Evolutionary conservation across 768 basidiomycete species (phyloP).

Genomic region (Russula abietina): DNA sequence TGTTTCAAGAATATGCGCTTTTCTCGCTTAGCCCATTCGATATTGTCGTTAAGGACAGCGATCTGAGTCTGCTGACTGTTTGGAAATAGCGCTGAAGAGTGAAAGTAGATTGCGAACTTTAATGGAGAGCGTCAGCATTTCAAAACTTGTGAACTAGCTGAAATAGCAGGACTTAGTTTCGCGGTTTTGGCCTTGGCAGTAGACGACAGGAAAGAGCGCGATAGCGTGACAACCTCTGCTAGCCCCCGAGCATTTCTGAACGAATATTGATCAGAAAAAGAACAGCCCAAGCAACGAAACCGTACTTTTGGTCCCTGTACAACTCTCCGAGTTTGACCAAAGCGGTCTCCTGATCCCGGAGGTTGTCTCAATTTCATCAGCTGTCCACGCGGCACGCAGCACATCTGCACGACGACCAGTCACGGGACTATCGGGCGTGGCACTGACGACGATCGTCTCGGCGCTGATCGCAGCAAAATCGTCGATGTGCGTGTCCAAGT

Average conservation of each 20-base stretch:
- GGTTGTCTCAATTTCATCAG: too few relatives aligned
- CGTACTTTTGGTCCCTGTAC: slow-evolving; percentile 79
- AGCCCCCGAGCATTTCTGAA: slow-evolving; percentile 79
- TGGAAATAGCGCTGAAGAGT: slow-evolving; percentile 77
- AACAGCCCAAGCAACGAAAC: not conserved
- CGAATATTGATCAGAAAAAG: not conserved
- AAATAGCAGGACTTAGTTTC: slow-evolving; percentile 67
- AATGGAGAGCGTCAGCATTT: slow-evolving; percentile 4
- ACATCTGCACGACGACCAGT: too few relatives aligned
- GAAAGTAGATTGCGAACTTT: slow-evolving; percentile 90
- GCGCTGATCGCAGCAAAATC: too few relatives aligned
- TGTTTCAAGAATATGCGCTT: slow-evolving; percentile 96
- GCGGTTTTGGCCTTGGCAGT: slow-evolving; percentile 97
- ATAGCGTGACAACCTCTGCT: slow-evolving; percentile 79
- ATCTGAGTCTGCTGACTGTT: slow-evolving; percentile 72
- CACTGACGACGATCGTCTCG: too few relatives aligned
- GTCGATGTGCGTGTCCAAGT: too few relatives aligned
- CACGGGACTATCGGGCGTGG: too few relatives aligned
- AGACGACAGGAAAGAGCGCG: slow-evolving; percentile 80
- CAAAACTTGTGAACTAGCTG: not conserved
- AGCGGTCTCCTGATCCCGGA: slow-evolving; percentile 80
- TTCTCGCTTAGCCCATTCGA: slow-evolving; percentile 86
- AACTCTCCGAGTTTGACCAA: slow-evolving; percentile 81
- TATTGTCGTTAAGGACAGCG: slow-evolving; percentile 80
- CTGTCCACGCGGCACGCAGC: too few relatives aligned